Base-by-base conservation (phyloP, 805 yeast genomes). In the Lipomyces orientalis region DNA sequence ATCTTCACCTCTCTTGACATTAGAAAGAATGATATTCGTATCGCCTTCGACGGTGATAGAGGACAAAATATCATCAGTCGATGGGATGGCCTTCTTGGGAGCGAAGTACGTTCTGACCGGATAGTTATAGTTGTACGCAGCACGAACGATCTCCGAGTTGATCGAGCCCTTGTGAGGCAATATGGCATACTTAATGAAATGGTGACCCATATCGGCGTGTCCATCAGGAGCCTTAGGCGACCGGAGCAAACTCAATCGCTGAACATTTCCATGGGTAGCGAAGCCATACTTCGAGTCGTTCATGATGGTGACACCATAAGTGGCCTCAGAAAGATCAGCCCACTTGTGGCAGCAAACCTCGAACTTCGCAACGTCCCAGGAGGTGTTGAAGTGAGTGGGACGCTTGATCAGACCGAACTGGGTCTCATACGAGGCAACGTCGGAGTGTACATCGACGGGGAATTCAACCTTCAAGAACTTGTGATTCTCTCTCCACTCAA, bases 361-460 rank as follows among this genome's bases (percentile, higher is more conserved):
- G 78, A 94, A 94, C 77, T 93, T 93, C 66, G 98, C 98, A 43
- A 90, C 89, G 75, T 94, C 99, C 98, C 98, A 94, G 0, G 91
- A 82, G 0, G 99, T 94, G 77, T 94, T 95, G 81, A 83, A 94
- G 79, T 94, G 98, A 0, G 98, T 94, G 59, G 98, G 97, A 72
- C 98, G 86, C 74, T 86, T 88, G 5, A 97, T 94, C 58, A 90
- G 79, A 63, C 99, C 99, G 79, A 91, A 94, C 77, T 93, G 97
- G 1, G 98, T 93, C 78, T 94, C 99, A 77, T 91, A 95, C 65
- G 88, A 86, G 1, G 97, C 98, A 64, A 75, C 83, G 25, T 93
- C 95, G 52, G 86, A 83, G 72, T 86, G 86, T 22, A 94, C 84
- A 35, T 90, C 90, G 25, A 94, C 97, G 1, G 98, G 97, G 80